Percentiles rank a stretch among this genome's conserved stretches.
Evolutionary conservation across 2,329 filamentous ascomycete species (phyloP).

Genomic region (Orbilia javanica): DNA sequence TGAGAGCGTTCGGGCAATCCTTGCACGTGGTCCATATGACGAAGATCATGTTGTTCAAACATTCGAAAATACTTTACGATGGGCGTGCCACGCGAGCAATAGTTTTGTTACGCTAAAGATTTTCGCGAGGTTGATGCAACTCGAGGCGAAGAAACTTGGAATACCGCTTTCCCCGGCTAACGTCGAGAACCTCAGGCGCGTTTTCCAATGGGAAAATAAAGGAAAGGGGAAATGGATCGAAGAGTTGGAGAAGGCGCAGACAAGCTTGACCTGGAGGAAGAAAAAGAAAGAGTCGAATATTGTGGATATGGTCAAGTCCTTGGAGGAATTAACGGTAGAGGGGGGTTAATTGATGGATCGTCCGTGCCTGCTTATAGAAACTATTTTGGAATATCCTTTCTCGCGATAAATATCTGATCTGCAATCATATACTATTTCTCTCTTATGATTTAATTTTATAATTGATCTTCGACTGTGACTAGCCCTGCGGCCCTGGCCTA

Average conservation of each 20-base stretch:
- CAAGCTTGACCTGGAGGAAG: slow-evolving; percentile 37
- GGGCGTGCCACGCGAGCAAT: slow-evolving; percentile 37
- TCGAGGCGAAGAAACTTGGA: slow-evolving; percentile 42
- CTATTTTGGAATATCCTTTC: neutral
- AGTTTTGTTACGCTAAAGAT: slow-evolving; percentile 52
- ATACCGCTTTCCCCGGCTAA: slow-evolving; percentile 23
- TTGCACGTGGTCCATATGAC: slow-evolving; percentile 33
- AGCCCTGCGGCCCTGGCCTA: too few relatives aligned
- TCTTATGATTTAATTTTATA: too few relatives aligned
- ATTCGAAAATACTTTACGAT: slow-evolving; percentile 50
- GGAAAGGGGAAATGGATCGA: slow-evolving; percentile 52
- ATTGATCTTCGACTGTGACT: too few relatives aligned
- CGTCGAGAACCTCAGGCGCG: slow-evolving; percentile 9
- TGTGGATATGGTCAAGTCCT: slow-evolving; percentile 48
- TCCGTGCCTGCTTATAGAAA: neutral
- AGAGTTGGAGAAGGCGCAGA: slow-evolving; percentile 46
- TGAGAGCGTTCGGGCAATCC: neutral
- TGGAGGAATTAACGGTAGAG: slow-evolving; percentile 34
- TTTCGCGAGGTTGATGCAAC: slow-evolving; percentile 44
- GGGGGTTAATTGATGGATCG: neutral
- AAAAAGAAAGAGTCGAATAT: slow-evolving; percentile 53
- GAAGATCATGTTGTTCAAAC: slow-evolving; percentile 40
- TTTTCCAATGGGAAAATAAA: slow-evolving; percentile 50
- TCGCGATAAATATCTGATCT: too few relatives aligned
- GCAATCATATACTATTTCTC: too few relatives aligned